phyloP scores from a whole-genome alignment of 768 basidiomycete genomes.

The Pisolithus orientalis region DNA sequence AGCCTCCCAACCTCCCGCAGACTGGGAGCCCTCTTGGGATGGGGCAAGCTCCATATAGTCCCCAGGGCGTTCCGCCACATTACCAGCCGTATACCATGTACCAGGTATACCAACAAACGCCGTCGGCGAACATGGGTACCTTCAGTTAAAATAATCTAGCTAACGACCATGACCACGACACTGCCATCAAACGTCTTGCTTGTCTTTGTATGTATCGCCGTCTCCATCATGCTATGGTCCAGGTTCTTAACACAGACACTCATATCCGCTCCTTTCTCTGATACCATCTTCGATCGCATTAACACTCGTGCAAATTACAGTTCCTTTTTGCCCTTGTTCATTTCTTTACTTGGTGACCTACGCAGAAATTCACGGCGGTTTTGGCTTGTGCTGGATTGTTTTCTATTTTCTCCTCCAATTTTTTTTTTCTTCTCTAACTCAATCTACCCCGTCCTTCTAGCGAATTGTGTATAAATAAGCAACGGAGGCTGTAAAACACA shows the following conservation, averaged over 20 bases:
- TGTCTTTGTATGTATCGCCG: constrained; percentile 28
- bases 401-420: constrained; percentile 20
- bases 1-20: constrained; percentile 57
- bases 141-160: constrained; percentile 48
- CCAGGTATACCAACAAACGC: constrained; percentile 74
- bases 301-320: constrained; percentile 12
- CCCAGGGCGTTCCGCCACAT: constrained; percentile 55
- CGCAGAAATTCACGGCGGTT: constrained; percentile 15
- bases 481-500: constrained; percentile 32
- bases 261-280: constrained; percentile 19
- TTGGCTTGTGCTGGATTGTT: constrained; percentile 26
- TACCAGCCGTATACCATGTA: constrained; percentile 78
- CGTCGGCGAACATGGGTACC: constrained; percentile 66
- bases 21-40: constrained; percentile 54
- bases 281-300: constrained; percentile 20
- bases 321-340: constrained; percentile 9
- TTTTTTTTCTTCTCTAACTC: constrained; percentile 15
- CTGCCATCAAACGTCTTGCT: constrained; percentile 30
- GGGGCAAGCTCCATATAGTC: constrained; percentile 60
- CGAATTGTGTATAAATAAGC: constrained; percentile 33
- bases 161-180: constrained; percentile 38
- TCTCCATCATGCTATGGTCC: constrained; percentile 17
- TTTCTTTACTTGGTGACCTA: constrained; percentile 15
- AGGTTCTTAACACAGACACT: constrained; percentile 19
- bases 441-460: constrained; percentile 25